phyloP scores from a whole-genome alignment of 164 flowering plant species.

The Vitis labrusca region DNA sequence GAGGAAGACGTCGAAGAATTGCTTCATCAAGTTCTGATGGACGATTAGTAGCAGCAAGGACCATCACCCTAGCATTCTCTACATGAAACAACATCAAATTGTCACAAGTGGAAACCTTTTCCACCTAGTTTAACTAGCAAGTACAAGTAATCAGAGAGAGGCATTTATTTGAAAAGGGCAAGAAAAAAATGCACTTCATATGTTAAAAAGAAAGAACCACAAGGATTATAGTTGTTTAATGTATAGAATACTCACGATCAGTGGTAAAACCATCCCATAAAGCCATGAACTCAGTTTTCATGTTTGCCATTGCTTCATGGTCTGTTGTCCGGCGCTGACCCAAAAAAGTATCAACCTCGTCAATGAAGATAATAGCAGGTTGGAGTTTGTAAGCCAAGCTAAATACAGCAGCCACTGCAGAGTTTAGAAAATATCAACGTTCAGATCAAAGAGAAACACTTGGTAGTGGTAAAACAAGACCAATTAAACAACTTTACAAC shows the following conservation, averaged over 20 bases:
- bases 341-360: conserved; percentile 90
- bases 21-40: conserved; percentile 99
- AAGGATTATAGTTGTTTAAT: too few species aligned
- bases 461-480: not conserved
- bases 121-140: not conserved
- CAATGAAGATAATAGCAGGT: conserved; percentile 90
- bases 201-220: not conserved
- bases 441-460: not conserved
- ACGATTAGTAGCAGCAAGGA: conserved; percentile 97
- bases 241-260: conserved; percentile 60
- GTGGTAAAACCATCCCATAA: conserved; percentile 97
- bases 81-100: conserved; percentile 12
- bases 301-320: conserved; percentile 74
- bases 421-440: conserved; percentile 3
- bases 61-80: conserved; percentile 96
- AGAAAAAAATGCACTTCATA: too few species aligned
- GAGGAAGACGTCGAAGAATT: conserved; percentile 92
- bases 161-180: too few species aligned
- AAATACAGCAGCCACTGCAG: conserved; percentile 88
- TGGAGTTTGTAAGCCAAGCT: conserved; percentile 89
- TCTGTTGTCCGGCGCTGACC: conserved; percentile 80
- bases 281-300: conserved; percentile 97
- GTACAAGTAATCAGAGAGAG: too few species aligned
- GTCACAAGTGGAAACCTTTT: conserved; percentile 2
- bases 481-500: not conserved